A percentile compares a stretch with the other conserved stretches of the same genome.
These are phyloP conservation scores for Xylaria longipes DNA, from an alignment of 495 filamentous ascomycete genomes.

Conservation along the genomic window DNA sequence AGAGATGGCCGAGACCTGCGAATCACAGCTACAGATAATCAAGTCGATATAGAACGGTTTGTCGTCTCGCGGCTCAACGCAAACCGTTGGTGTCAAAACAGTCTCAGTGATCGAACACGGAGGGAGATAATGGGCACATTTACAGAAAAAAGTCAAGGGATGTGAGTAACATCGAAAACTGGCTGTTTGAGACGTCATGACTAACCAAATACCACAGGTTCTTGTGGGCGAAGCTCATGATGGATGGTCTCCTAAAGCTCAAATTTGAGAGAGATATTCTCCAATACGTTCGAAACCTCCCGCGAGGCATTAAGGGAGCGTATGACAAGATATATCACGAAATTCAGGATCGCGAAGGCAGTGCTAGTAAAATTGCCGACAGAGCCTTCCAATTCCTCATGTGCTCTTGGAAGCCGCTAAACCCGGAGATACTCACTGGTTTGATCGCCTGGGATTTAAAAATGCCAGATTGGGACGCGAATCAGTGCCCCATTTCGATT, in stretches of 20 bases:
- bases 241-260: conserved; percentile 3
- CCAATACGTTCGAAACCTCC: neutral
- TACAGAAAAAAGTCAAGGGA: neutral
- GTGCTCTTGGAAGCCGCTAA: neutral
- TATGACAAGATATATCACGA: neutral
- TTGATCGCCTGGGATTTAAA: neutral
- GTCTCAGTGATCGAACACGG: neutral
- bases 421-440: neutral
- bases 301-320: neutral
- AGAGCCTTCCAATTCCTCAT: conserved; percentile 7
- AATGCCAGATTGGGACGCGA: neutral
- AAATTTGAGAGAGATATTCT: neutral
- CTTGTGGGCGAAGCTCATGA: neutral
- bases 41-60: neutral
- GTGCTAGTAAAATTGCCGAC: neutral
- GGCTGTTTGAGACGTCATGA: neutral
- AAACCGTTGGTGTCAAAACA: neutral
- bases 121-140: neutral
- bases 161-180: neutral
- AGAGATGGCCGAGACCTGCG: neutral
- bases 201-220: neutral
- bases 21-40: neutral
- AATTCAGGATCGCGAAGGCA: neutral
- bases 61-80: neutral
- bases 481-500: neutral